Conservation (phyloP, 148 eudicot species). For the Camellia sinensis region DNA sequence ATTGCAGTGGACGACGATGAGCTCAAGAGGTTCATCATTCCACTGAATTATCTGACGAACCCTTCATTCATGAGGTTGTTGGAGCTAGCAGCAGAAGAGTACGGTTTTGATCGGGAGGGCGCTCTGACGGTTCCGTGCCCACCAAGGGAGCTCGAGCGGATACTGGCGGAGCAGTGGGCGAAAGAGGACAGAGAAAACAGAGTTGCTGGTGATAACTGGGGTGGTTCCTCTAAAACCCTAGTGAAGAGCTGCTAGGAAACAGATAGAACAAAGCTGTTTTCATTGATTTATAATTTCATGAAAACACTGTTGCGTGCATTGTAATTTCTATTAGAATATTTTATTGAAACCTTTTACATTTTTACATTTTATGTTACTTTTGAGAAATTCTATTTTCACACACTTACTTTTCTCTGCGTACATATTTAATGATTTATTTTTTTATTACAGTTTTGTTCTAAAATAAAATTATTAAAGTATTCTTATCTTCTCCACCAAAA, state of each 20-base stretch:
- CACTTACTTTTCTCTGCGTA: too few species aligned
- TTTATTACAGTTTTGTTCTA: too few species aligned
- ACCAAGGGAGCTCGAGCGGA: conserved; percentile 42
- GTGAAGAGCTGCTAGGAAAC: not conserved
- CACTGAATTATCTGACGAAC: conserved; percentile 46
- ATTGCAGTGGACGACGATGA: conserved; percentile 43
- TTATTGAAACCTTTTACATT: too few species aligned
- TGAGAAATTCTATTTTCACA: too few species aligned
- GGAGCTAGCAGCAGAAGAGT: conserved; percentile 70
- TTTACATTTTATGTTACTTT: too few species aligned
- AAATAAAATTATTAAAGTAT: too few species aligned
- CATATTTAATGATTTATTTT: too few species aligned
- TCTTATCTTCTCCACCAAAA: too few species aligned
- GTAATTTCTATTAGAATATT: too few species aligned
- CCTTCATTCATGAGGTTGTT: conserved; percentile 50
- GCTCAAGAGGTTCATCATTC: conserved; percentile 44
- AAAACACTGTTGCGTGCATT: too few species aligned
- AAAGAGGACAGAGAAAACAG: not conserved
- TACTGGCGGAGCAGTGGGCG: conserved; percentile 27
- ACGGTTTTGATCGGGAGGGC: conserved; percentile 64
- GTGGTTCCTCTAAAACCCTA: conserved; percentile 12
- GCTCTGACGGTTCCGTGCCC: conserved; percentile 59
- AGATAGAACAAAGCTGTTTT: too few species aligned
- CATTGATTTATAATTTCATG: not conserved
- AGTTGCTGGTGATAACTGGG: not conserved